Base-by-base conservation (phyloP, 202 grass and related monocot genomes). In the Carex arenaria region DNA sequence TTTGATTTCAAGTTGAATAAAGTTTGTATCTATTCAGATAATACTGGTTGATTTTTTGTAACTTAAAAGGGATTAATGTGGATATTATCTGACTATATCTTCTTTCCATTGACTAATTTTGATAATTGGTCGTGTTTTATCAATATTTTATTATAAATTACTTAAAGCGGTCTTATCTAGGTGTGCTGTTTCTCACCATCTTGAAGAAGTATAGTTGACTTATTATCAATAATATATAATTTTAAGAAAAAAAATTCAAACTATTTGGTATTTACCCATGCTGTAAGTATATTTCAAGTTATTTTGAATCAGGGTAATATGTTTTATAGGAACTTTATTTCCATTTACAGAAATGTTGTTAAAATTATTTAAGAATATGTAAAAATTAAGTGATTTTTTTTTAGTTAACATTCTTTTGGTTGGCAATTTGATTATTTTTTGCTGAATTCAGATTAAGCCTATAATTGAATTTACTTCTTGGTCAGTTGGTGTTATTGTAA, bases 381-480 rank as follows among this genome's bases (percentile, higher is more conserved):
- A 9, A 22, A 9, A 71, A 36, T 3, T 71, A 45, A n/a, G 69
- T 0, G 20, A 45, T 9, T 20, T 47, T 28, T 10, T 49, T 10
- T 62, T 72, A 43, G 69, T 72, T 22, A 23, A 23, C 69, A 28
- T 47, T 72, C 42, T 72, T 22, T 49, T 40, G 19, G 69, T 72
- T 68, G 31, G 34, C 65, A 72, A 72, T 72, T 70, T 72, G 69
- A 47, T 49, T 70, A 7, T 43, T 71, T 71, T 47, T 47, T 73
- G 43, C 43, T 26, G 11, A 73, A 51, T 43, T 3, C 43, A 26
- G 20, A 51, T 52, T n/a, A 52, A 18, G 42, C 42, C 40, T 72
- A 26, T 9, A 72, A 23, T 28, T 52, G 19, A 26, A 72, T 72
- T 43, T 1, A 14, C 40, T 28, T 19, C 17, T 13, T 72, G 43